Evolutionary conservation across 495 filamentous ascomycete genomes (phyloP).

Genomic region (Penicillium cataractarum): DNA sequence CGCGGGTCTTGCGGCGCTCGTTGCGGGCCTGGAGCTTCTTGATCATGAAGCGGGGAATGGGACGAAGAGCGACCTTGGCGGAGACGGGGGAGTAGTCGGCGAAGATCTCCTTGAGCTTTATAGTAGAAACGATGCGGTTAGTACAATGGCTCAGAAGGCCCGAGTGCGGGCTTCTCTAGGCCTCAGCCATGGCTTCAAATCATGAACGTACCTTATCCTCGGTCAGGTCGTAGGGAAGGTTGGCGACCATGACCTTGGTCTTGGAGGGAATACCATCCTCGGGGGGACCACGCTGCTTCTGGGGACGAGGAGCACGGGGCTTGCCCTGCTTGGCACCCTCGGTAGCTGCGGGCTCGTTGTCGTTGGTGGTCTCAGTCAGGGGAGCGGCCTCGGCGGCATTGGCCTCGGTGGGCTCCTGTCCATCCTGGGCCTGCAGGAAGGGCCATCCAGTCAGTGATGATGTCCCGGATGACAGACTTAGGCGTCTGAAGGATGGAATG

Average conservation of each 20-base stretch:
- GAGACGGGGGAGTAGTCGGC: constrained; percentile 82
- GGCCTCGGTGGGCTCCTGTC: constrained; percentile 44
- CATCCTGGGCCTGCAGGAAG: constrained; percentile 28
- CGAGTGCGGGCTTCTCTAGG: not conserved
- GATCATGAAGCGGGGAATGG: constrained; percentile 99
- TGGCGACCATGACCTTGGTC: constrained; percentile 99
- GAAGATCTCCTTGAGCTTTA: constrained; percentile 95
- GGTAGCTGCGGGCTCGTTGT: constrained; percentile 55
- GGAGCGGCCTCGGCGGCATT: constrained; percentile 58
- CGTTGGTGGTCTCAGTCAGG: constrained; percentile 63
- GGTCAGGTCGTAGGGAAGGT: constrained; percentile 94
- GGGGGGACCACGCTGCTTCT: constrained; percentile 85
- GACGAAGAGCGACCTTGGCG: constrained; percentile 97
- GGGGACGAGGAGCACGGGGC: constrained; percentile 50
- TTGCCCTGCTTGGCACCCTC: constrained; percentile 52
- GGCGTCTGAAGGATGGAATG: not conserved
- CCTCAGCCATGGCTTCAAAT: not conserved
- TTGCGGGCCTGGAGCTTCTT: constrained; percentile 98
- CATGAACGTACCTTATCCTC: constrained; percentile 81
- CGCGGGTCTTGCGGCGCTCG: constrained; percentile 98
- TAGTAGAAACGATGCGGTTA: constrained; percentile 36
- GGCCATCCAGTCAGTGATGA: not conserved
- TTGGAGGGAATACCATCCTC: constrained; percentile 98
- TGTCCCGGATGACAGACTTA: not conserved
- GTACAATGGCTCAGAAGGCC: constrained; percentile 16